These are phyloP conservation scores for Adenanthera pavonina DNA, from an alignment of 306 rosid genomes.

Conservation along the genomic window DNA sequence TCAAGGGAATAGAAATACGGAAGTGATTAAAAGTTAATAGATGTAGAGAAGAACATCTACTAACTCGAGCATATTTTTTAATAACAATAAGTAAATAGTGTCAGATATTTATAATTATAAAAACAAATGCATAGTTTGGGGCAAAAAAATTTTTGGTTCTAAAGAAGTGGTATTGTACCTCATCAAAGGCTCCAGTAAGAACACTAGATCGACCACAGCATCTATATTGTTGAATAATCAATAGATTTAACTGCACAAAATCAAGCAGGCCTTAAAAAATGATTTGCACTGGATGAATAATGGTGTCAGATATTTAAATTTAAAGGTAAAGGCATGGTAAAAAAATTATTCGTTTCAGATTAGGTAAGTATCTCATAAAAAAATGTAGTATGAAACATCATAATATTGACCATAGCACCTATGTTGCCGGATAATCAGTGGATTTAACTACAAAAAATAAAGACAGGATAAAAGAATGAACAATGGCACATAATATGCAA, in stretches of 20 bases:
- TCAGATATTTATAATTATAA: neutral
- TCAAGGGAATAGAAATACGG: neutral
- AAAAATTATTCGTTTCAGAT: neutral
- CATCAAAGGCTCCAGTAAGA: slow-evolving; percentile 58
- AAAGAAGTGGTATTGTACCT: slow-evolving; percentile 44
- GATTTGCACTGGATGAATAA: neutral
- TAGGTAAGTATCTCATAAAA: slow-evolving; percentile 59
- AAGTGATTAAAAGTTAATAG: neutral
- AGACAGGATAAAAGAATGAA: slow-evolving; percentile 11
- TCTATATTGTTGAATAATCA: slow-evolving; percentile 35
- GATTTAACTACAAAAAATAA: slow-evolving; percentile 52
- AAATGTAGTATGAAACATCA: slow-evolving; percentile 40
- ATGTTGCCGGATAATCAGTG: slow-evolving; percentile 24
- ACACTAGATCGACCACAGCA: slow-evolving; percentile 33
- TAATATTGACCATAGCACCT: slow-evolving; percentile 33
- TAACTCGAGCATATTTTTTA: neutral
- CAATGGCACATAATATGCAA: neutral
- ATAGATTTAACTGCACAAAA: slow-evolving; percentile 52
- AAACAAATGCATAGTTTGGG: neutral
- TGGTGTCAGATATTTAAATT: neutral
- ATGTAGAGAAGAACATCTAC: slow-evolving; percentile 13
- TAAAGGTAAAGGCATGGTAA: neutral
- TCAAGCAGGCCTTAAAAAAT: neutral
- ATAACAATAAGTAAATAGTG: neutral
- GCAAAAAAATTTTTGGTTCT: neutral